Conservation (phyloP, 306 rosid genomes). For the Urtica urens region DNA sequence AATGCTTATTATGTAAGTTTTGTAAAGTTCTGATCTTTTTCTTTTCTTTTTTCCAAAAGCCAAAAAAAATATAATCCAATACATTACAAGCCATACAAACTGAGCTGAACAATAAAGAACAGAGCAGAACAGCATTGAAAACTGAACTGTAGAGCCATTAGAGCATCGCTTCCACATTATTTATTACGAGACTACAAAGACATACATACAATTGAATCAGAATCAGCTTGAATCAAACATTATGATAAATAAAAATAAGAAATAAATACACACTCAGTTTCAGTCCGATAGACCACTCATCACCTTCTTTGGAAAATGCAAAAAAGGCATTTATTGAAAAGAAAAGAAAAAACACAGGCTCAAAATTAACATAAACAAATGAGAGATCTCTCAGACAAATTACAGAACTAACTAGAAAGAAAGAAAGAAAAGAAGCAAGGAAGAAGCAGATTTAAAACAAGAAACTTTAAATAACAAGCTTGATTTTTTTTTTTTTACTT, state of each 20-base stretch:
- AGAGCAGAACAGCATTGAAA: neutral
- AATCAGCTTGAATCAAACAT: too few relatives aligned
- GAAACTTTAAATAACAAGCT: too few relatives aligned
- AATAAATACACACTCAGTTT: neutral
- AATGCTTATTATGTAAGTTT: neutral
- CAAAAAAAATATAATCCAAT: neutral
- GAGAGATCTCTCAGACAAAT: too few relatives aligned
- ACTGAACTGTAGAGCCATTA: neutral
- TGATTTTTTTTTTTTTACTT: neutral
- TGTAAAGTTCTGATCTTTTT: neutral
- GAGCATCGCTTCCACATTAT: constrained; percentile 5
- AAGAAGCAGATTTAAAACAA: neutral
- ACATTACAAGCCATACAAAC: neutral
- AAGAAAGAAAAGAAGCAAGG: neutral
- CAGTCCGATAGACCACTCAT: neutral
- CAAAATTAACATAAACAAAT: neutral
- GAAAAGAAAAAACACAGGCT: neutral
- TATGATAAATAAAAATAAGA: neutral
- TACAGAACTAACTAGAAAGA: too few relatives aligned
- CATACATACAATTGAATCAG: neutral
- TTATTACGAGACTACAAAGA: constrained; percentile 4
- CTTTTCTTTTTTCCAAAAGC: neutral
- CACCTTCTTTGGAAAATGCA: neutral
- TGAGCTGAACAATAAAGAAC: neutral
- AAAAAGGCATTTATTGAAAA: neutral